Conservation (phyloP, 2,329 filamentous ascomycete species). For the Xylariales sp. region DNA sequence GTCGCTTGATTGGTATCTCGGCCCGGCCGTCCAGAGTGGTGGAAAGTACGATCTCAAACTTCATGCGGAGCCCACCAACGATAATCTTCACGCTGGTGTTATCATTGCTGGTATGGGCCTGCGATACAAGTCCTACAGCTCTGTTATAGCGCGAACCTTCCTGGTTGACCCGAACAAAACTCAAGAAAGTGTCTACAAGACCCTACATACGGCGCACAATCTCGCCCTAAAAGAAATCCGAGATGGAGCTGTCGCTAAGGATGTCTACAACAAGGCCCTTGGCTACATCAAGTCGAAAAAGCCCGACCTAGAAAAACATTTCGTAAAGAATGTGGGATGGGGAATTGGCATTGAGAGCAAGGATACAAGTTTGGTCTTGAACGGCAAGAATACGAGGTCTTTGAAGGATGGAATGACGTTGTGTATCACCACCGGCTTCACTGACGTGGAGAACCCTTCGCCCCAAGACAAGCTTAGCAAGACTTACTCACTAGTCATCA, state of each 20-base stretch:
- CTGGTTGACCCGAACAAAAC: slow-evolving; percentile 96
- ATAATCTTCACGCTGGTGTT: slow-evolving; percentile 86
- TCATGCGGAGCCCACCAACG: slow-evolving; percentile 80
- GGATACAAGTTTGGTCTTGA: slow-evolving; percentile 85
- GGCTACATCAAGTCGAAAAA: slow-evolving; percentile 86
- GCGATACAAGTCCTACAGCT: slow-evolving; percentile 95
- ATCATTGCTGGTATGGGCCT: slow-evolving; percentile 93
- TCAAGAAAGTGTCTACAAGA: slow-evolving; percentile 93
- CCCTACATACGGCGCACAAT: slow-evolving; percentile 86
- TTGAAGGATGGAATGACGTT: slow-evolving; percentile 98
- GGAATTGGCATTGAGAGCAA: slow-evolving; percentile 93
- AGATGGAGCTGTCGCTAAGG: slow-evolving; percentile 86
- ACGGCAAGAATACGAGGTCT: slow-evolving; percentile 83
- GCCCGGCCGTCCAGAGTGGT: slow-evolving; percentile 92
- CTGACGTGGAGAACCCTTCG: slow-evolving; percentile 86
- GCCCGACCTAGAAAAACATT: slow-evolving; percentile 94
- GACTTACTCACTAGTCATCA: slow-evolving; percentile 88
- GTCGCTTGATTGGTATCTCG: slow-evolving; percentile 94
- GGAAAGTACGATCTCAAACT: slow-evolving; percentile 94
- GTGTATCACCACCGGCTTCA: slow-evolving; percentile 88
- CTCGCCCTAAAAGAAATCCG: slow-evolving; percentile 90
- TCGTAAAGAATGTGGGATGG: slow-evolving; percentile 90
- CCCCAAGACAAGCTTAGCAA: slow-evolving; percentile 92
- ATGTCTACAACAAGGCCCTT: slow-evolving; percentile 90
- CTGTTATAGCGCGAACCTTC: slow-evolving; percentile 91